Evolutionary conservation across 208 protist species (phyloP).

Genomic region (Novymonas esmeraldas): DNA sequence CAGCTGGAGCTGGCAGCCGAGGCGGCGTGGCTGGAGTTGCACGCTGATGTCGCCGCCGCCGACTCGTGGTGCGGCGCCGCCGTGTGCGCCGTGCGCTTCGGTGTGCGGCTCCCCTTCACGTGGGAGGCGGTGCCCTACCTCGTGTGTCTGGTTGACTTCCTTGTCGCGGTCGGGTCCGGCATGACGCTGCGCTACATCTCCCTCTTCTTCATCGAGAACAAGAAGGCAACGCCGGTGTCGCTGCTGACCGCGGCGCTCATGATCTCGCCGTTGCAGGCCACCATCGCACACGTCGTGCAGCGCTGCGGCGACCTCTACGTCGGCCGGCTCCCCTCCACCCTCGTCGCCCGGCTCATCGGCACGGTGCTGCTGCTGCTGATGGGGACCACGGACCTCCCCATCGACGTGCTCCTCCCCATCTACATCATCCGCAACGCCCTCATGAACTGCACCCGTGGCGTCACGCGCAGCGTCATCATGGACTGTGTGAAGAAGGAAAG

Average conservation of each 20-base stretch:
- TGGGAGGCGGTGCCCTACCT: constrained; percentile 44
- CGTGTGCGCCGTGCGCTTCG: constrained; percentile 35
- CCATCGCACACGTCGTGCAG: constrained; percentile 25
- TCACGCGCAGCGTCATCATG: constrained; percentile 78
- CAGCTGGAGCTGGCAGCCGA: constrained; percentile 18
- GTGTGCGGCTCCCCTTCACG: constrained; percentile 50
- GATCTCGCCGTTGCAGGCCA: constrained; percentile 21
- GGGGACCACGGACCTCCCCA: constrained; percentile 1
- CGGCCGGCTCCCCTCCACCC: constrained; percentile 38
- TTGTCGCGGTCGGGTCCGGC: constrained; percentile 52
- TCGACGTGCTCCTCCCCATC: constrained; percentile 35
- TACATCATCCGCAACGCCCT: constrained; percentile 54
- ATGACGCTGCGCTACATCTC: constrained; percentile 61
- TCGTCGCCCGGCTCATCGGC: constrained; percentile 41
- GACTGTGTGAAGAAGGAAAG: constrained; percentile 48
- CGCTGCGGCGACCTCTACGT: constrained; percentile 2
- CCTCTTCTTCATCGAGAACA: constrained; percentile 39
- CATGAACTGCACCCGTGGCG: constrained; percentile 66
- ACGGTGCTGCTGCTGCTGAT: constrained; percentile 29
- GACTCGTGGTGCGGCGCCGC: background rate
- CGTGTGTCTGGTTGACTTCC: constrained; percentile 47
- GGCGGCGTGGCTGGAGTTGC: constrained; percentile 9
- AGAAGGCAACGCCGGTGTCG: constrained; percentile 32
- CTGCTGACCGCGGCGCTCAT: constrained; percentile 39
- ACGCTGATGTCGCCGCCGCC: background rate